Evolutionary conservation across 768 basidiomycete genomes (phyloP).

Genomic region (Leccinum fibrillosum): DNA sequence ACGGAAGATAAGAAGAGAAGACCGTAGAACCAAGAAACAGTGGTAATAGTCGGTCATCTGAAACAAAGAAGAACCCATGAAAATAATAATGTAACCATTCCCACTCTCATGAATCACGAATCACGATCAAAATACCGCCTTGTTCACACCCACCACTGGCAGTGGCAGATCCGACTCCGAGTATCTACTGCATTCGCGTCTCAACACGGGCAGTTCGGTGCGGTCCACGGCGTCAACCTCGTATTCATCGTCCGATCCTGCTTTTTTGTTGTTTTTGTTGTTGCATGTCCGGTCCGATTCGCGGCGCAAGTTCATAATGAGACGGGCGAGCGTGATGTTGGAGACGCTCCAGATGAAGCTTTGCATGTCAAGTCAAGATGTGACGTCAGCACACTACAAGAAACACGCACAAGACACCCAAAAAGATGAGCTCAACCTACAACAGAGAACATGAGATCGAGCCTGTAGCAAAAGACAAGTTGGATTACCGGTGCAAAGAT

Average conservation of each 20-base stretch:
- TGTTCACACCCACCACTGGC: neutral
- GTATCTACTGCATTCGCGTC: neutral
- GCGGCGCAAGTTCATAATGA: conserved; percentile 33
- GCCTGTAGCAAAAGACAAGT: too few species aligned
- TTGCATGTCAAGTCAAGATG: neutral
- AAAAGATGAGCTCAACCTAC: conserved; percentile 20
- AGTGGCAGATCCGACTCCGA: neutral
- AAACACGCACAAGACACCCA: conserved; percentile 22
- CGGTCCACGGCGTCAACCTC: neutral
- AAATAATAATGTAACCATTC: neutral
- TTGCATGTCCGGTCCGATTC: neutral
- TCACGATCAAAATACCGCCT: neutral
- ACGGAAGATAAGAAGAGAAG: neutral
- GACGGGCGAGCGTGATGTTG: conserved; percentile 32
- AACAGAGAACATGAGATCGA: neutral
- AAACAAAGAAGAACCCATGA: neutral
- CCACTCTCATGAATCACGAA: neutral
- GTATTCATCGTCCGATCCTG: too few species aligned
- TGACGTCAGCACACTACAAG: neutral
- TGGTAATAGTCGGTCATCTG: neutral
- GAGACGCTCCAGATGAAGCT: conserved; percentile 28
- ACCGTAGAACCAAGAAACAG: neutral
- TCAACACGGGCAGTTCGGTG: conserved; percentile 6
- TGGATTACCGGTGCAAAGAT: conserved; percentile 19
- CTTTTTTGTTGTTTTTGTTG: too few species aligned